Conservation (phyloP, 2,329 filamentous ascomycete species). For the Curvularia eragrostidis region DNA sequence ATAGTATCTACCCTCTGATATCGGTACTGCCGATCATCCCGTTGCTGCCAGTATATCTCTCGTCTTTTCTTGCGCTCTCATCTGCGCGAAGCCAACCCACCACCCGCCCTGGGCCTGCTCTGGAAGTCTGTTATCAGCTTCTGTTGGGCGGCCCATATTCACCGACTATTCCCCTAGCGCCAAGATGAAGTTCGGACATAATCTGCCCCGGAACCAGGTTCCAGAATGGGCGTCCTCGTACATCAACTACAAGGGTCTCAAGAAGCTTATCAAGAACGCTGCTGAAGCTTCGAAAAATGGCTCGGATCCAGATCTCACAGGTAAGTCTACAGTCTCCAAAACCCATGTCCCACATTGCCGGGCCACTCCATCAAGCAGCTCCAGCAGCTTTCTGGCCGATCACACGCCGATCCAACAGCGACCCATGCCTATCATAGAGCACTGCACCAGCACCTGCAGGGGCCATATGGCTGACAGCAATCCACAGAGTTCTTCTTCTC, state of each 20-base stretch:
- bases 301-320: conserved; percentile 84
- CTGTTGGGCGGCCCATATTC: neutral
- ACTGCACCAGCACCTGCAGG: neutral
- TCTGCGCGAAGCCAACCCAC: conserved; percentile 13
- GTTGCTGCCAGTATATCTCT: conserved; percentile 18
- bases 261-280: conserved; percentile 91
- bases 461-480: conserved; percentile 12
- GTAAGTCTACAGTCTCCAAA: conserved; percentile 60
- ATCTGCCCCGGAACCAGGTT: conserved; percentile 79
- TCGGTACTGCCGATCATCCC: conserved; percentile 18
- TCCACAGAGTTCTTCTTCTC: conserved; percentile 90
- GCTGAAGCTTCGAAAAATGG: conserved; percentile 70
- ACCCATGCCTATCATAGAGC: neutral
- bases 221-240: conserved; percentile 85
- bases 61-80: conserved; percentile 21
- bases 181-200: conserved; percentile 59
- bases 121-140: conserved; percentile 4
- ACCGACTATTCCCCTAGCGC: neutral
- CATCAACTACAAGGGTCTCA: conserved; percentile 89
- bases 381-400: neutral
- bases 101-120: neutral
- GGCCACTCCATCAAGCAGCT: neutral
- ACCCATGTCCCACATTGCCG: neutral
- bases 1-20: conserved; percentile 17
- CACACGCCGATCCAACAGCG: neutral